A percentile compares a stretch with the other conserved stretches of the same genome.
These are phyloP conservation scores for Ascochyta rabiei DNA, from an alignment of 2,329 filamentous ascomycete species.

Conservation along the genomic window DNA sequence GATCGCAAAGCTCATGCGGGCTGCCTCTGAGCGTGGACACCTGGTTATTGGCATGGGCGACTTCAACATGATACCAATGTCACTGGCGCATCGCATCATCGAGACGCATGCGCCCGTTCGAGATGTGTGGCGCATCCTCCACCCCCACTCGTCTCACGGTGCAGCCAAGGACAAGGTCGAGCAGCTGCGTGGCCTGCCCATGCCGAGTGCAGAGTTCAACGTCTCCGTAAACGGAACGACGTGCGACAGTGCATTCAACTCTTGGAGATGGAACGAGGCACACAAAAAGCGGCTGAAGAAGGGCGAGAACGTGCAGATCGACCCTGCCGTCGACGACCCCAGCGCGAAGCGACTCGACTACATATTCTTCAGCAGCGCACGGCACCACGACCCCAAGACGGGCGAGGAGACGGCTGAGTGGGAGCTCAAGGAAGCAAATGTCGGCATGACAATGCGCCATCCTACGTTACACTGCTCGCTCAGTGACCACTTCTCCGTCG, in stretches of 20 bases:
- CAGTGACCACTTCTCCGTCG: slow-evolving; percentile 93
- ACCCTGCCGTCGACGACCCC: slow-evolving; percentile 71
- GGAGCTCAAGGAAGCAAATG: slow-evolving; percentile 71
- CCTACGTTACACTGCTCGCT: slow-evolving; percentile 82
- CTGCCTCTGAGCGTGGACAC: slow-evolving; percentile 78
- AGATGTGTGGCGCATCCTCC: slow-evolving; percentile 83
- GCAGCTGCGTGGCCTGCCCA: slow-evolving; percentile 65
- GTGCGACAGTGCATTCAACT: slow-evolving; percentile 85
- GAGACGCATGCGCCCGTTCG: slow-evolving; percentile 76
- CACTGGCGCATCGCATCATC: slow-evolving; percentile 82
- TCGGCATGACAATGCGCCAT: slow-evolving; percentile 83
- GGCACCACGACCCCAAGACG: slow-evolving; percentile 32
- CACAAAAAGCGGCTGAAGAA: slow-evolving; percentile 71
- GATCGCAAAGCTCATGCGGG: slow-evolving; percentile 85
- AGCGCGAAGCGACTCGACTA: slow-evolving; percentile 91
- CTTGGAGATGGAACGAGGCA: slow-evolving; percentile 85
- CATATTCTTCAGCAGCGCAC: slow-evolving; percentile 70
- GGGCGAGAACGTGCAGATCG: slow-evolving; percentile 67
- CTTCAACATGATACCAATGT: slow-evolving; percentile 94
- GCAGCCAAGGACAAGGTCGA: slow-evolving; percentile 72
- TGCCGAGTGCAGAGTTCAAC: slow-evolving; percentile 81
- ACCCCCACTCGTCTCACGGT: slow-evolving; percentile 83
- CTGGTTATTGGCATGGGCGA: slow-evolving; percentile 87
- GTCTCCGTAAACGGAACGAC: slow-evolving; percentile 82
- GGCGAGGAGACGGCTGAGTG: slow-evolving; percentile 56